Evolutionary conservation across 2,329 filamentous ascomycete species (phyloP).

Genomic region (Xenoacremonium recifei): DNA sequence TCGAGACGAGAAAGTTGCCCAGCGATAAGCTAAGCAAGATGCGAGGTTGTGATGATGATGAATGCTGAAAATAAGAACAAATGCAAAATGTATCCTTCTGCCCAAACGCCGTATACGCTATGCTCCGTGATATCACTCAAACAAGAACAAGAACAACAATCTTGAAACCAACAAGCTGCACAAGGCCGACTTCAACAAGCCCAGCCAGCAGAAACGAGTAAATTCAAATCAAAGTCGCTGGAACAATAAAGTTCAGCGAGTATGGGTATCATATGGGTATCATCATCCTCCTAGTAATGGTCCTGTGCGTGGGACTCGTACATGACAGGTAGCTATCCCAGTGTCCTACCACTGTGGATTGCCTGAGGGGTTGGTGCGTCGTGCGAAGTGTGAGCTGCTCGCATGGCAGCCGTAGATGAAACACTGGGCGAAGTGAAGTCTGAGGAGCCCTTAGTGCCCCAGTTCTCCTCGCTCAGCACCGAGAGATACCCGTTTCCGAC

Average conservation of each 20-base stretch:
- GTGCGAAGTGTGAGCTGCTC: slow-evolving; percentile 29
- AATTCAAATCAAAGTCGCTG: slow-evolving; percentile 19
- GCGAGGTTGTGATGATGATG: slow-evolving; percentile 12
- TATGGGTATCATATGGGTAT: slow-evolving; percentile 31
- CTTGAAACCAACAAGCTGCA: slow-evolving; percentile 10
- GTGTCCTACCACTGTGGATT: slow-evolving; percentile 52
- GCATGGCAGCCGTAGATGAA: slow-evolving; percentile 26
- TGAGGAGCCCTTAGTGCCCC: slow-evolving; percentile 36
- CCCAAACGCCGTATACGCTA: slow-evolving; percentile 40
- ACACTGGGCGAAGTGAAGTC: slow-evolving; percentile 22
- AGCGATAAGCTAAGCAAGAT: slow-evolving; percentile 11
- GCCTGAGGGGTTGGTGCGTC: slow-evolving; percentile 40
- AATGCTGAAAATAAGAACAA: slow-evolving; percentile 23
- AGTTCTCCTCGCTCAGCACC: slow-evolving; percentile 76
- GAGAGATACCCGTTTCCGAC: slow-evolving; percentile 87
- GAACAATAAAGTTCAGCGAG: slow-evolving; percentile 19
- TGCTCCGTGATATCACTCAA: slow-evolving; percentile 33
- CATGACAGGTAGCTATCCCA: slow-evolving; percentile 40
- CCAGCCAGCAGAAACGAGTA: slow-evolving; percentile 18
- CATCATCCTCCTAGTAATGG: slow-evolving; percentile 16
- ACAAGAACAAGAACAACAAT: slow-evolving; percentile 22
- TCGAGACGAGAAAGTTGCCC: slow-evolving; percentile 7
- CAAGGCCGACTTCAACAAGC: slow-evolving; percentile 9
- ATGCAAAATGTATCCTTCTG: slow-evolving; percentile 20
- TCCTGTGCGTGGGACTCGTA: slow-evolving; percentile 9